phyloP scores from a whole-genome alignment of 768 basidiomycete genomes.

The Rhodotorula graminis region DNA sequence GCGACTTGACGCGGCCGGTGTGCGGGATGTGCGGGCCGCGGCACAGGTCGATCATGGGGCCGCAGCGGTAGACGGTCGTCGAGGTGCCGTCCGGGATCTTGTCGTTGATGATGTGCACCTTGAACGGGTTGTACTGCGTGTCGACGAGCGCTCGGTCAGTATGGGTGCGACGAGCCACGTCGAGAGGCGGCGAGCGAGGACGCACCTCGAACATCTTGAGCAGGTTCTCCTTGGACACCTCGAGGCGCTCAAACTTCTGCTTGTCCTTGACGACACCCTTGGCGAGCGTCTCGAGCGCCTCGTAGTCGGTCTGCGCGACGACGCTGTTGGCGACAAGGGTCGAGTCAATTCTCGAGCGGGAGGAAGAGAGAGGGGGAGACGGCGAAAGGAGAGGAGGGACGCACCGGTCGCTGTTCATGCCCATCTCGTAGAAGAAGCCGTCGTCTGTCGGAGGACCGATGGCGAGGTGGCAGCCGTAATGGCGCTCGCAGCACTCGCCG shows the following conservation, averaged over 20 bases:
- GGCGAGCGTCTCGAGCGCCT: slow-evolving; percentile 77
- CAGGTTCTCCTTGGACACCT: slow-evolving; percentile 88
- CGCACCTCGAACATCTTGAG: slow-evolving; percentile 91
- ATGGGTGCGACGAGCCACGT: accelerated
- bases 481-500: slow-evolving; percentile 90
- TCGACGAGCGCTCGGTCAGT: background rate
- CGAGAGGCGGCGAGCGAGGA: slow-evolving; percentile 20
- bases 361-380: no score
- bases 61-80: slow-evolving; percentile 97
- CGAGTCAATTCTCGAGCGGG: no score
- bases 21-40: slow-evolving; percentile 96
- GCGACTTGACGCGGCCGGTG: slow-evolving; percentile 93
- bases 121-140: slow-evolving; percentile 93
- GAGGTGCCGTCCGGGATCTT: slow-evolving; percentile 95
- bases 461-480: slow-evolving; percentile 94
- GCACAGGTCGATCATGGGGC: slow-evolving; percentile 96
- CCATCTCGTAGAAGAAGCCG: slow-evolving; percentile 99
- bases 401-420: slow-evolving; percentile 66
- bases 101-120: slow-evolving; percentile 86
- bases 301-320: slow-evolving; percentile 76
- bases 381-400: slow-evolving; percentile 2
- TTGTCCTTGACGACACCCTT: slow-evolving; percentile 90
- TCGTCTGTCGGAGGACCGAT: slow-evolving; percentile 95
- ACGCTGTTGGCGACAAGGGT: slow-evolving; percentile 51
- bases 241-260: slow-evolving; percentile 91